A percentile compares a stretch with the other conserved stretches of the same genome.
Conservation (phyloP, 208 protist species). For the Acanthamoeba lugdunensis region DNA sequence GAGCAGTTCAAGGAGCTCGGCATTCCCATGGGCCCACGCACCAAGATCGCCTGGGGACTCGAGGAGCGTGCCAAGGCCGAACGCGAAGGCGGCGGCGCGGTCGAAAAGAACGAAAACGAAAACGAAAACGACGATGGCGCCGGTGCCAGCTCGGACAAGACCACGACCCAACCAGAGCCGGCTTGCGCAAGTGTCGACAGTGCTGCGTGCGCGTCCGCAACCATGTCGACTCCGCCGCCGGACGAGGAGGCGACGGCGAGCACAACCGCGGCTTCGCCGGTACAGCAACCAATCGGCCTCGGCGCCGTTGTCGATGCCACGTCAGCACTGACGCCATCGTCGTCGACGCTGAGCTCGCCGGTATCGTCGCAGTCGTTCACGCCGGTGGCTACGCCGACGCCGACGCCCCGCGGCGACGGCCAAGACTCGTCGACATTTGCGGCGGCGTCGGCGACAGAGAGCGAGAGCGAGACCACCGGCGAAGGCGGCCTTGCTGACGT, state of each 20-base stretch:
- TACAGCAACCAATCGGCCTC: not conserved
- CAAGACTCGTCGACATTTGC: not conserved
- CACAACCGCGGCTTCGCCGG: no score
- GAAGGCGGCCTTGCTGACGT: not conserved
- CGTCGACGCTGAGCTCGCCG: not conserved
- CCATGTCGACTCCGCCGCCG: no score
- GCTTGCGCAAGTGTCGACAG: no score
- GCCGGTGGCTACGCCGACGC: not conserved
- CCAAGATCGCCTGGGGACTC: conserved; percentile 52
- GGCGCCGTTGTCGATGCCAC: not conserved
- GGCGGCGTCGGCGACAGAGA: not conserved
- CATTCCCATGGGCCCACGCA: conserved; percentile 62
- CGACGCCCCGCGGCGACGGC: not conserved
- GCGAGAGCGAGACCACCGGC: not conserved
- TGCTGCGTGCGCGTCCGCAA: no score
- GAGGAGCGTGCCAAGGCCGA: conserved; percentile 31
- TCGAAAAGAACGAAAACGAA: no score
- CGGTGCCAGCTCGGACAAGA: not conserved
- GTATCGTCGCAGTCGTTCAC: not conserved
- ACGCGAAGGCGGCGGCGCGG: no score
- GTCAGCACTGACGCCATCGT: not conserved
- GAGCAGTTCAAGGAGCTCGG: conserved; percentile 60
- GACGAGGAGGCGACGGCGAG: no score
- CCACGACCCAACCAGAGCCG: not conserved
- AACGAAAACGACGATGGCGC: not conserved